Evolutionary conservation across 169 alveolate species (phyloP).

Genomic region (Eimeria tenella): DNA sequence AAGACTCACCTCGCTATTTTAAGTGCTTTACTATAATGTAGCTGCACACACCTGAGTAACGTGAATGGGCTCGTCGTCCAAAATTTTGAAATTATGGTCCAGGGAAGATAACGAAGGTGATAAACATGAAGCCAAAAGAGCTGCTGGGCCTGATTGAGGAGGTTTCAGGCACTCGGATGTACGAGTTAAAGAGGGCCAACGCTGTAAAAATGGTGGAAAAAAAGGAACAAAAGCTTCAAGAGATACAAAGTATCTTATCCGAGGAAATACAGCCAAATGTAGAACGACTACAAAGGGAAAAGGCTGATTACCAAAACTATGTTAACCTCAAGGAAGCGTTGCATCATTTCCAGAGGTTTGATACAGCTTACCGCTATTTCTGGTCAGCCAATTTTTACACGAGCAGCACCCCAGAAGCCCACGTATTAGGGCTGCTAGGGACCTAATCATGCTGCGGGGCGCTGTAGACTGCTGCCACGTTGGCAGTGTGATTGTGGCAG

Average conservation of each 20-base stretch:
- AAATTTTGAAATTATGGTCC: neutral
- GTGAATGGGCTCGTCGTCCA: too few species aligned
- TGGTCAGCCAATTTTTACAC: neutral
- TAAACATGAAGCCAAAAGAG: slow-evolving; percentile 98
- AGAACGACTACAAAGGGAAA: slow-evolving; percentile 84
- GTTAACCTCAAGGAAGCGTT: slow-evolving; percentile 52
- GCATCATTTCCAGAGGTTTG: slow-evolving; percentile 66
- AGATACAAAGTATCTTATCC: slow-evolving; percentile 84
- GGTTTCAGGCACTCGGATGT: slow-evolving; percentile 98
- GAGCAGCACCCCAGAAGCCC: neutral
- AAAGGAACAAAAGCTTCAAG: slow-evolving; percentile 87
- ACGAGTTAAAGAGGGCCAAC: slow-evolving; percentile 96
- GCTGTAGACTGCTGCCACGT: too few species aligned
- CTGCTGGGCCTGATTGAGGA: slow-evolving; percentile 97
- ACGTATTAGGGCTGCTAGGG: too few species aligned
- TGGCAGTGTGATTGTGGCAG: too few species aligned
- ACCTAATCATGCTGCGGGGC: too few species aligned
- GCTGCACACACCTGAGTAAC: too few species aligned
- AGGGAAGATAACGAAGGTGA: slow-evolving; percentile 98
- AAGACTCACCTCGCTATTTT: too few species aligned
- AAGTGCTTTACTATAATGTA: too few species aligned
- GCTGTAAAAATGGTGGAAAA: slow-evolving; percentile 93
- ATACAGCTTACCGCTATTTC: slow-evolving; percentile 69
- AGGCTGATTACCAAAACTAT: slow-evolving; percentile 75
- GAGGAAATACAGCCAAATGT: slow-evolving; percentile 86